These are phyloP conservation scores for Nannochloris sp. DNA, from an alignment of 139 green algal genomes.

Conservation along the genomic window DNA sequence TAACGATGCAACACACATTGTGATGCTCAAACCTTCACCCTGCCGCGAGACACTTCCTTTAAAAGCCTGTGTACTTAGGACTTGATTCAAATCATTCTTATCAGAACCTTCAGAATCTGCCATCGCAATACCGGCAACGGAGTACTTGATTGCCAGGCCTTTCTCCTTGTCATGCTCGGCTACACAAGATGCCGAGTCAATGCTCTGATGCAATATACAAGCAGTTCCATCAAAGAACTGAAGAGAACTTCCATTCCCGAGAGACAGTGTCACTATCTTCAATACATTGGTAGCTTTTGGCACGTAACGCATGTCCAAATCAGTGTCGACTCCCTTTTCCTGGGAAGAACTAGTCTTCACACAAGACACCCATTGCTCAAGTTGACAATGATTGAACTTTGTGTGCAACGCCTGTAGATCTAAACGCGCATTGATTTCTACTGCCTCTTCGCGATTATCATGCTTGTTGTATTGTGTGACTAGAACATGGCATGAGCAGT, in stretches of 20 bases:
- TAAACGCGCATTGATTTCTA: not conserved
- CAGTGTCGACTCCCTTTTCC: not conserved
- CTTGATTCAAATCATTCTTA: no score
- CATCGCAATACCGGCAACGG: constrained; percentile 1
- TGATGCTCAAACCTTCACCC: no score
- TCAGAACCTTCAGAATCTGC: not conserved
- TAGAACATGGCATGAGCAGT: no score
- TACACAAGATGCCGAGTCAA: constrained; percentile 9
- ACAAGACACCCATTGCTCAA: not conserved
- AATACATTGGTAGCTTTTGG: constrained; percentile 1
- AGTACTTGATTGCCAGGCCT: constrained; percentile 5
- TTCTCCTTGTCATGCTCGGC: not conserved
- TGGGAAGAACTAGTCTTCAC: not conserved
- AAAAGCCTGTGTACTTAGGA: no score
- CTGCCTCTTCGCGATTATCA: no score
- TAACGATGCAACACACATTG: no score
- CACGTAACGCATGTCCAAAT: not conserved
- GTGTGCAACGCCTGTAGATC: not conserved
- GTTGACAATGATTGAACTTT: not conserved
- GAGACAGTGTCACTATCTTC: constrained; percentile 2
- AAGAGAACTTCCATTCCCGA: constrained; percentile 25
- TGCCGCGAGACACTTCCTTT: no score
- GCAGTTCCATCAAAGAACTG: constrained; percentile 15
- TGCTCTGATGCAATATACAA: constrained; percentile 14
- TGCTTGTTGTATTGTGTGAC: no score